Percentiles rank a stretch among this genome's conserved stretches.
Evolutionary conservation across 192 early-diverging fungal genomes (phyloP).

Genomic region (Coemansia sp.): DNA sequence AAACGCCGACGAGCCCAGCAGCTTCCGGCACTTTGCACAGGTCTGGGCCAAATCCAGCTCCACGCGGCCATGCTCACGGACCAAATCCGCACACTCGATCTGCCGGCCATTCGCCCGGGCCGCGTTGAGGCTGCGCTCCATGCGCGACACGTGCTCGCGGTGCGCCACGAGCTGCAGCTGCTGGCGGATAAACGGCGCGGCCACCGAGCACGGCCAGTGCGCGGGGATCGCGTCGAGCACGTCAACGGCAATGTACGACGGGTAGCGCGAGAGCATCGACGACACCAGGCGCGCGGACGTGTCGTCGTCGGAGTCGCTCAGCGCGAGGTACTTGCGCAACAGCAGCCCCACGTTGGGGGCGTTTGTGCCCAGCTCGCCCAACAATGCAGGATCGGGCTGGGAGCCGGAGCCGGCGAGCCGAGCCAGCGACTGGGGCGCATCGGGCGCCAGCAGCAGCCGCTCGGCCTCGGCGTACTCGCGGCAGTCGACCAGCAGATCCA

Average conservation of each 20-base stretch:
- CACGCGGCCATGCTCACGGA: conserved; percentile 4
- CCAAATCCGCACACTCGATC: background rate
- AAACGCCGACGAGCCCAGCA: conserved; percentile 47
- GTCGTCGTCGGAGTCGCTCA: conserved; percentile 23
- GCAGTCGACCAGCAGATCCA: conserved; percentile 16
- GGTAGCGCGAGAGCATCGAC: conserved; percentile 13
- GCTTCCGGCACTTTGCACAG: conserved; percentile 40
- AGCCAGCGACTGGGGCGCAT: conserved; percentile 16
- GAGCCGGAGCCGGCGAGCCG: conserved; percentile 9
- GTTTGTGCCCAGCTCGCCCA: background rate
- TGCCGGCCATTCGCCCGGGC: conserved; percentile 1
- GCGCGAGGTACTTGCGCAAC: conserved; percentile 17
- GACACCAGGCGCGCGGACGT: conserved; percentile 31
- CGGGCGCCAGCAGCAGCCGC: conserved; percentile 23
- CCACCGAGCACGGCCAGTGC: conserved; percentile 28
- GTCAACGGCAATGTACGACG: background rate
- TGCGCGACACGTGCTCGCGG: background rate
- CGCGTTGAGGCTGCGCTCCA: conserved; percentile 14
- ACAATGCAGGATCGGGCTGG: background rate
- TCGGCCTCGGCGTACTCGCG: conserved; percentile 48
- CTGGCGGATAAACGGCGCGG: conserved; percentile 28
- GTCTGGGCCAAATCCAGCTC: conserved; percentile 38
- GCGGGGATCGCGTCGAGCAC: conserved; percentile 24
- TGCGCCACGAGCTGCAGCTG: conserved; percentile 7
- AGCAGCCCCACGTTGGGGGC: conserved; percentile 8